Evolutionary conservation across 2,329 filamentous ascomycete species (phyloP).

Genomic region (Eurotiales sp.): DNA sequence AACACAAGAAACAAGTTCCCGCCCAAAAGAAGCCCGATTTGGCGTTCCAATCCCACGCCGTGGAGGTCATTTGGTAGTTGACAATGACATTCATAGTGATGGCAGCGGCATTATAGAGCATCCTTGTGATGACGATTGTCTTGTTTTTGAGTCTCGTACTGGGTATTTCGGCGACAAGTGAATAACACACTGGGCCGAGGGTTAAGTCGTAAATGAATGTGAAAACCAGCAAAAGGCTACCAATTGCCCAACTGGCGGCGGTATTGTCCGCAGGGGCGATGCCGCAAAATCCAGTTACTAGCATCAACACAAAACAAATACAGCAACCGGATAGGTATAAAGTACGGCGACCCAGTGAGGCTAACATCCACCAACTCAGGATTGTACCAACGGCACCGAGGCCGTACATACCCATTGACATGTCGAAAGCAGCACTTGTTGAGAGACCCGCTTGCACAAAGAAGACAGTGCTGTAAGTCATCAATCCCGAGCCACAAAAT

Average conservation of each 20-base stretch:
- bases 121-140: constrained; percentile 52
- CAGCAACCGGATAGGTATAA: constrained; percentile 34
- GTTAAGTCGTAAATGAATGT: constrained; percentile 54
- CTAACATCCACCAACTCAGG: constrained; percentile 47
- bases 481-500: constrained; percentile 26
- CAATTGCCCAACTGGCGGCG: constrained; percentile 21
- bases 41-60: constrained; percentile 36
- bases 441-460: constrained; percentile 36
- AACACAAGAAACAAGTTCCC: constrained; percentile 28
- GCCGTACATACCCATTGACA: constrained; percentile 57
- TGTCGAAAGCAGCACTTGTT: constrained; percentile 40
- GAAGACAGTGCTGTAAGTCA: constrained; percentile 30
- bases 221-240: constrained; percentile 50
- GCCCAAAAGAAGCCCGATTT: constrained; percentile 40
- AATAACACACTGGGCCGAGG: constrained; percentile 53
- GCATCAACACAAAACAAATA: constrained; percentile 25
- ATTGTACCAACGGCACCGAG: constrained; percentile 55
- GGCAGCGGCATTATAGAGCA: constrained; percentile 48
- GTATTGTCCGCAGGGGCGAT: constrained; percentile 19
- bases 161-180: constrained; percentile 51
- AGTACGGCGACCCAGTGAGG: constrained; percentile 32
- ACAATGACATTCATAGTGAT: constrained; percentile 44
- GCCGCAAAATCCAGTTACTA: constrained; percentile 25
- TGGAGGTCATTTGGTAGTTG: constrained; percentile 30
- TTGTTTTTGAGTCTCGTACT: constrained; percentile 53